Conservation (phyloP, 108 stramenopile species). For the Parietichytrium sp. region DNA sequence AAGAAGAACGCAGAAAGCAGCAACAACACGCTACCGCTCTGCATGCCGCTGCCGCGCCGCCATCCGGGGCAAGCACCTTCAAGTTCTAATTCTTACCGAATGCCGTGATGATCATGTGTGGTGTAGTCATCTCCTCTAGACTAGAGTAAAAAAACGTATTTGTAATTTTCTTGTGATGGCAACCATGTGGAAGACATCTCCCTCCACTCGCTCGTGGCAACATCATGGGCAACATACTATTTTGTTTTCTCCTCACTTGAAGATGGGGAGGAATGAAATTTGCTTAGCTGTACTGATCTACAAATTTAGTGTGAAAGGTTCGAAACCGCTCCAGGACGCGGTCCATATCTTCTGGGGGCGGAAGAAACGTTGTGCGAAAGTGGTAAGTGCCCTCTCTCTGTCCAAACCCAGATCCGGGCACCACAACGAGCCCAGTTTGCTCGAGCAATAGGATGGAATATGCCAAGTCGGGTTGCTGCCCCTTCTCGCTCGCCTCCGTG, state of each 20-base stretch:
- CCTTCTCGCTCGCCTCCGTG: constrained; percentile 65
- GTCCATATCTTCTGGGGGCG: constrained; percentile 75
- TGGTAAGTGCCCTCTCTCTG: constrained; percentile 85
- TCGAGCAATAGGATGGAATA: constrained; percentile 87
- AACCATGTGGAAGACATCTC: too few relatives aligned
- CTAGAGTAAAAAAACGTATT: too few relatives aligned
- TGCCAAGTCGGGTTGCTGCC: constrained; percentile 79
- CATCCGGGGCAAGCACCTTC: not conserved
- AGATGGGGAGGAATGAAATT: too few relatives aligned
- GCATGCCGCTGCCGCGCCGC: not conserved
- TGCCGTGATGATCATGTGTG: too few relatives aligned
- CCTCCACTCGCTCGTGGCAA: too few relatives aligned
- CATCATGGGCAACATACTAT: too few relatives aligned
- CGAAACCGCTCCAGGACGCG: constrained; percentile 70
- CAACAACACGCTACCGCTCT: not conserved
- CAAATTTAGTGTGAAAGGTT: constrained; percentile 77
- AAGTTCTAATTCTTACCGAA: too few relatives aligned
- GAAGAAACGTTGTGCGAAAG: constrained; percentile 94
- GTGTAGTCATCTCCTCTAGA: too few relatives aligned
- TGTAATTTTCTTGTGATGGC: too few relatives aligned
- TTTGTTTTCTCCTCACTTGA: too few relatives aligned
- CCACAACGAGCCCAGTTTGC: constrained; percentile 85
- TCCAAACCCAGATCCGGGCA: constrained; percentile 92
- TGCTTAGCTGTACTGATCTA: constrained; percentile 62
- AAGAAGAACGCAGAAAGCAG: not conserved